Percentiles rank a stretch among this genome's conserved stretches.
These are phyloP conservation scores for Phlebiopsis flavidoalba DNA, from an alignment of 768 basidiomycete species.

Conservation along the genomic window DNA sequence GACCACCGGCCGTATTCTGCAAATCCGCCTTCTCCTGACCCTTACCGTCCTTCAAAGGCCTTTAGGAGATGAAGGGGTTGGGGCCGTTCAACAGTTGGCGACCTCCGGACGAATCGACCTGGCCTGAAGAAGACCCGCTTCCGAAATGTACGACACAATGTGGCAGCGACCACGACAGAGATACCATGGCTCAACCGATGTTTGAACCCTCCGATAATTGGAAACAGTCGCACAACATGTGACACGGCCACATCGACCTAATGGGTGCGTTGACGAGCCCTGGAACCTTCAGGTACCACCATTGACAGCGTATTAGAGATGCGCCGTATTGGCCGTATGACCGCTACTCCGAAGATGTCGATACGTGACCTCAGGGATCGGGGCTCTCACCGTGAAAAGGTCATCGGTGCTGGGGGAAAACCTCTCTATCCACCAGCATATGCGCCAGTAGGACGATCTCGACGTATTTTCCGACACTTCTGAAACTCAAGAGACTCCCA, in stretches of 20 bases:
- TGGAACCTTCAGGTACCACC: background rate
- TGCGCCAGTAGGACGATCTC: conserved; percentile 44
- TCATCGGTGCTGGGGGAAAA: conserved; percentile 13
- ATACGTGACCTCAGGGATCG: conserved; percentile 10
- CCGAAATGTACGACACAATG: conserved; percentile 8
- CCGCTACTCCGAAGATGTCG: conserved; percentile 5
- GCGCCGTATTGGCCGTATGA: conserved; percentile 11
- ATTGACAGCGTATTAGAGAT: background rate
- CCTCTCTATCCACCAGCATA: conserved; percentile 30
- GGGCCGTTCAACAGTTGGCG: conserved; percentile 41
- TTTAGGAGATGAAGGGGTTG: conserved; percentile 40
- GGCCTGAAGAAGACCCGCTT: conserved; percentile 38
- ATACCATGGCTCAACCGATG: conserved; percentile 45
- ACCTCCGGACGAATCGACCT: conserved; percentile 26
- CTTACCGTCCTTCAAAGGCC: conserved; percentile 37
- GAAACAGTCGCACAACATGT: conserved; percentile 51
- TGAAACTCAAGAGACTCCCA: conserved; percentile 35
- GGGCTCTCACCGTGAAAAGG: conserved; percentile 9
- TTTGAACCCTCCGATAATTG: conserved; percentile 72
- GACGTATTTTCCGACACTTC: conserved; percentile 32
- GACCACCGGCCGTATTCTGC: conserved; percentile 30
- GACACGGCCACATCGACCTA: conserved; percentile 1
- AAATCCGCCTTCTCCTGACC: conserved; percentile 47
- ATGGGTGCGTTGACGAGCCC: conserved; percentile 7
- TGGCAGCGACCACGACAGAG: conserved; percentile 30